These are phyloP conservation scores for Austroboletus olivaceoglutinosus DNA, from an alignment of 1,284 basidiomycete species.

Conservation along the genomic window DNA sequence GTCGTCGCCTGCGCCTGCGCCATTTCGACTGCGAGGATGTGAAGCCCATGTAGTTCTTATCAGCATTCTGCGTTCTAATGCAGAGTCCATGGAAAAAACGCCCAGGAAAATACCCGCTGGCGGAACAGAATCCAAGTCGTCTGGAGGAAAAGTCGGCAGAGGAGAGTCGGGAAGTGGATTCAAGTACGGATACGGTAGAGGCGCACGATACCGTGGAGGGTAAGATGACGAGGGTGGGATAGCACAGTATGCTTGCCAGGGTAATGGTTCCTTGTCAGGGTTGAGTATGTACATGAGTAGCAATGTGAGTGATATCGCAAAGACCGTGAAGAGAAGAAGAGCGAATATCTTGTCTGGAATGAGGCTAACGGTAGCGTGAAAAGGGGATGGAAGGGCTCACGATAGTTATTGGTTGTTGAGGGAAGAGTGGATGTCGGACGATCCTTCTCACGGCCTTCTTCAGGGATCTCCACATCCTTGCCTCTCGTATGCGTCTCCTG, in stretches of 20 bases:
- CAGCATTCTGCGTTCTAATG: conserved; percentile 83
- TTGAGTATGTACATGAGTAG: conserved; percentile 90
- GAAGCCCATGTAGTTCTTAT: conserved; percentile 89
- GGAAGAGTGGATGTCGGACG: conserved; percentile 74
- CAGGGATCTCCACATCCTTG: conserved; percentile 41
- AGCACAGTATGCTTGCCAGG: conserved; percentile 92
- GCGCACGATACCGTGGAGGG: conserved; percentile 38
- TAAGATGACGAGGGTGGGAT: conserved; percentile 52
- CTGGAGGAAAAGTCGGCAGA: conserved; percentile 55
- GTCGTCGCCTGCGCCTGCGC: conserved; percentile 66
- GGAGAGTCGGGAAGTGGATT: conserved; percentile 35
- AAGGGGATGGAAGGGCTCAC: conserved; percentile 44
- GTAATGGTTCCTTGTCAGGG: conserved; percentile 91
- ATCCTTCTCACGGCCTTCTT: conserved; percentile 56
- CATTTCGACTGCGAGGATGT: conserved; percentile 75
- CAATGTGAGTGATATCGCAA: conserved; percentile 76
- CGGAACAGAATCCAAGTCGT: conserved; percentile 69
- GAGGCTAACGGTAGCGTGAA: conserved; percentile 14
- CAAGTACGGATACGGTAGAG: conserved; percentile 40
- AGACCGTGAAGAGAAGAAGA: conserved; percentile 67
- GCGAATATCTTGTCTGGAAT: conserved; percentile 58
- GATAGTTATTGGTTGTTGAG: conserved; percentile 77
- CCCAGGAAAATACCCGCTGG: conserved; percentile 91
- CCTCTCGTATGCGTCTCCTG: conserved; percentile 39
- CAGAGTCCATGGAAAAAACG: conserved; percentile 88